A percentile compares a stretch with the other conserved stretches of the same genome.
phyloP scores from a whole-genome alignment of 2,329 filamentous ascomycete species.

The Diaporthe citri region DNA sequence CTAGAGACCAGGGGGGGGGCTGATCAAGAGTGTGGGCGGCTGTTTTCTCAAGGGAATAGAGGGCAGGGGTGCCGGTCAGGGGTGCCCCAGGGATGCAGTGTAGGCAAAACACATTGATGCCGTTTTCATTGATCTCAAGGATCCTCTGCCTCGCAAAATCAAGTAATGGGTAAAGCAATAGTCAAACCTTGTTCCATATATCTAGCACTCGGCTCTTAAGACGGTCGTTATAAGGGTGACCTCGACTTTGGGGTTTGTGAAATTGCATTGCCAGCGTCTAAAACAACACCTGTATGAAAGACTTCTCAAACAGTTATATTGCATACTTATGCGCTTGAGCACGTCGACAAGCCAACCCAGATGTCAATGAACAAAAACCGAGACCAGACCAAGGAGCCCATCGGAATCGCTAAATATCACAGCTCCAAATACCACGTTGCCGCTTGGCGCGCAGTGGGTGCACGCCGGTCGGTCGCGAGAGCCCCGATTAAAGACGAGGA shows the following conservation, averaged over 20 bases:
- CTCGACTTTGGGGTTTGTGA: constrained; percentile 21
- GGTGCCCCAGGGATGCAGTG: constrained; percentile 33
- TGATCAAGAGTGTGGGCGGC: constrained; percentile 36
- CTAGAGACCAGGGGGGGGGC: constrained; percentile 52
- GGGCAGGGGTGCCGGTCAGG: constrained; percentile 36
- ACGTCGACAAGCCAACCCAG: constrained; percentile 18
- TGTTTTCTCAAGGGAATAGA: constrained; percentile 38
- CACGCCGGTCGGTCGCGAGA: not conserved
- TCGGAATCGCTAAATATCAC: constrained; percentile 4
- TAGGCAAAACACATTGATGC: constrained; percentile 35
- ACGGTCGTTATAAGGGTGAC: constrained; percentile 10
- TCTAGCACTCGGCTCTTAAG: constrained; percentile 23
- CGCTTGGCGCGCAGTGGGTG: constrained; percentile 23
- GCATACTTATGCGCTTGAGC: constrained; percentile 29
- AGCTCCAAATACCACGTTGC: constrained; percentile 7
- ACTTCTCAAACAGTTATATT: constrained; percentile 36
- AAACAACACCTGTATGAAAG: constrained; percentile 31
- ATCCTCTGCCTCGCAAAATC: constrained; percentile 33
- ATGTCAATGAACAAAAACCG: not conserved
- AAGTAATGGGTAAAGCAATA: constrained; percentile 27
- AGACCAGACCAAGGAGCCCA: constrained; percentile 20
- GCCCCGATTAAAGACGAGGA: not conserved
- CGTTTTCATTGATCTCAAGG: constrained; percentile 30
- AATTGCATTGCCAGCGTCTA: constrained; percentile 25
- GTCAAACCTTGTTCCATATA: constrained; percentile 36